Base-by-base conservation (phyloP, 2,329 filamentous ascomycete species). In the Fusarium ambrosium region DNA sequence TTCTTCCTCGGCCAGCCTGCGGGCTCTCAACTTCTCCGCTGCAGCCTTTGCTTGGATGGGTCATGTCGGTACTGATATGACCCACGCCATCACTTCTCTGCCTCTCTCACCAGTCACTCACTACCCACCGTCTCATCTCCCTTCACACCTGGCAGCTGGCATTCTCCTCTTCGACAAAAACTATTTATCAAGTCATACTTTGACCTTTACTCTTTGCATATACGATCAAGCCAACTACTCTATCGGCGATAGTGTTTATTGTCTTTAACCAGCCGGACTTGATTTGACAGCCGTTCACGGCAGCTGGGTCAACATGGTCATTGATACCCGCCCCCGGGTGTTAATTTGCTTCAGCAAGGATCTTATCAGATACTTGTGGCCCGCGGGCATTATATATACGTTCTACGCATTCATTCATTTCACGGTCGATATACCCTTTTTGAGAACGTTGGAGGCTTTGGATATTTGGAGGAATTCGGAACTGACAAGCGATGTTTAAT, bases 191-290 rank as follows among this genome's bases (percentile, higher is more conserved):
- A 64, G 65, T 68, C 64, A 65, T 74, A 67, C 56, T 70, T 74
- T 69, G 75, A 70, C 72, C 72, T 76, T 75, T 68, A 67, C 69
- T 72, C 58, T 75, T 74, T 79, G 72, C 72, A 77, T 75, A 80
- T 79, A 72, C 77, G 72, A 77, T 73, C 69, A 74, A 72, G 76
- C 75, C 76, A 78, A 66, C 53, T 68, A 75, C 68, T 69, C 72
- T 78, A 78, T 80, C 75, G 80, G 79, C 79, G 76, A 82, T 81
- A 79, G 80, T 79, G 79, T 82, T 80, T 81, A 81, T 80, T 81
- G 74, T 80, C 74, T 80, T 76, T 69, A 59, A 66, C 48, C 70
- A 55, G 13, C 60, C 62, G 6, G 69, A 48, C 60, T 62, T 56
- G 48, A 4, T 32, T 18, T 45, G 29, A 5, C 24, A 20, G 71